Base-by-base conservation (phyloP, 2,329 filamentous ascomycete species). In the Trichoderma atrobrunneum region DNA sequence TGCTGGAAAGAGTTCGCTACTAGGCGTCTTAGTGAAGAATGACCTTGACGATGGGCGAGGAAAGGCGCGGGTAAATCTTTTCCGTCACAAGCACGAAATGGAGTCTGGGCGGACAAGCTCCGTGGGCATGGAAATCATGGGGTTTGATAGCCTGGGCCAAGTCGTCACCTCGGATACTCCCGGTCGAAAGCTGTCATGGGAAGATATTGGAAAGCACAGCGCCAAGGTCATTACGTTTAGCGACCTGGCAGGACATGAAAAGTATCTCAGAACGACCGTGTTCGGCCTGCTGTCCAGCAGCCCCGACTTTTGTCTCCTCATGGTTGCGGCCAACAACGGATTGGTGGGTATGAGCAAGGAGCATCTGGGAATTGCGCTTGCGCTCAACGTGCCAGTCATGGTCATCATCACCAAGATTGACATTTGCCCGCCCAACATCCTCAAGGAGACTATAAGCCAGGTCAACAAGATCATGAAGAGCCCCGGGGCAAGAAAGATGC, bases 41-140 rank as follows among this genome's bases (percentile, higher is more conserved):
- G 93, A 93, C 66, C 89, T 99, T 2, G 96, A 99, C 78, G 96
- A 99, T 82, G 96, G 96, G 18, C 89, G 96, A 79, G 96, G 96
- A 14, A 95, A 93, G 81, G 95, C 96, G 60, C 92, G 96, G 74
- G 93, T 99, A 66, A 98, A 97, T 75, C 89, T 99, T 14, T 99
- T 99, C 83, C 90, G 96, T 18, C 96, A 99, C 82, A 98, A 99
- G 82, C 96, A 99, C 79, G 96, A 99, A 83, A 92, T 98, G 54
- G 96, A 99, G 82, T 96, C 93, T 61, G 96, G 96, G 1, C 89
- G 96, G 75, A 99, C 96, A 11, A 97, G 94, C 79, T 98, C 95
- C 0, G 96, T 99, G 0, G 95, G 96, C 56, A 97, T 98, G 95
- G 96, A 99, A 81, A 98, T 98, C 74, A 94, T 98, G 92, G 96